A percentile compares a stretch with the other conserved stretches of the same genome.
phyloP scores from a whole-genome alignment of 75 land plant species.

The Azolla pinnata region DNA sequence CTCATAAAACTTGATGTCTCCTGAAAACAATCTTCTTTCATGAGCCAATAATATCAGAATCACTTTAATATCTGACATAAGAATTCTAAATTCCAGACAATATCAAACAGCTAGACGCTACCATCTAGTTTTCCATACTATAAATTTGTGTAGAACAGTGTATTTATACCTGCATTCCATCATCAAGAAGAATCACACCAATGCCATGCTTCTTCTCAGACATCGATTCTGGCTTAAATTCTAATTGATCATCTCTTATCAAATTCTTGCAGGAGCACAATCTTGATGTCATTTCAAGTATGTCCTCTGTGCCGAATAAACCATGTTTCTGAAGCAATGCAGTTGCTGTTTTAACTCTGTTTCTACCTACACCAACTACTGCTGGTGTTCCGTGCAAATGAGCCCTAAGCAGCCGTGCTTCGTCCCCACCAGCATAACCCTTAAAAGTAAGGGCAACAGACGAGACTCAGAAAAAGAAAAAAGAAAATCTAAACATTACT shows the following conservation, averaged over 20 bases:
- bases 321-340: conserved; percentile 39
- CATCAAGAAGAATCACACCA: conserved; percentile 73
- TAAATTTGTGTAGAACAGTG: background rate
- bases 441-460: conserved; percentile 23
- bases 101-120: too few relatives aligned
- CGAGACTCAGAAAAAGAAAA: conserved; percentile 5
- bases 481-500: background rate
- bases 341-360: conserved; percentile 48
- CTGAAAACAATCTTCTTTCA: too few relatives aligned
- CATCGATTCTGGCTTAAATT: background rate
- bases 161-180: conserved; percentile 87
- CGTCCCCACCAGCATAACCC: conserved; percentile 98
- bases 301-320: conserved; percentile 14
- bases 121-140: background rate
- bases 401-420: conserved; percentile 62
- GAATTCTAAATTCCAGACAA: too few relatives aligned
- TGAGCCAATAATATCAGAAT: too few relatives aligned
- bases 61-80: too few relatives aligned
- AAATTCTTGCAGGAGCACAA: background rate
- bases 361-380: conserved; percentile 68
- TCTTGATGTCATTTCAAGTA: background rate
- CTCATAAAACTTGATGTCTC: too few relatives aligned
- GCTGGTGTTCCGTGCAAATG: conserved; percentile 43
- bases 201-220: conserved; percentile 21
- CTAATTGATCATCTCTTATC: conserved; percentile 2